phyloP scores from a whole-genome alignment of 352 stramenopile species.

The Phytophthora citrophthora region DNA sequence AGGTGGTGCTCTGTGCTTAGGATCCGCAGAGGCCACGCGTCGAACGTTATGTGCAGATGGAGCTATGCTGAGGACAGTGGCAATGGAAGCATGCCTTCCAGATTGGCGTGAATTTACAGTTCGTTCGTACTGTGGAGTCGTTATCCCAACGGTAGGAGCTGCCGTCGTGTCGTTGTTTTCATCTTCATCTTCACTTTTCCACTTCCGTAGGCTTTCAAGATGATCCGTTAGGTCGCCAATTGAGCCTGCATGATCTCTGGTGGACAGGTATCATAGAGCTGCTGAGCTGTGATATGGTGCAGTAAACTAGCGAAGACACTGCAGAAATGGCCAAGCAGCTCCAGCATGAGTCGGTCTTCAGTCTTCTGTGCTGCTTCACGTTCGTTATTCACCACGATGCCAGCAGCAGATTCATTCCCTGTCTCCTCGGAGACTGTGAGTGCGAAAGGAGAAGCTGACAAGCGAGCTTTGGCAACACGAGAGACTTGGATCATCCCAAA shows the following conservation, averaged over 20 bases:
- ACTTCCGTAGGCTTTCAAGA: slow-evolving; percentile 29
- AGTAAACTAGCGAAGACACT: slow-evolving; percentile 63
- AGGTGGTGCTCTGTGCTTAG: slow-evolving; percentile 11
- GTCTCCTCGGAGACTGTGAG: slow-evolving; percentile 22
- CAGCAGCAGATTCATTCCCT: slow-evolving; percentile 7
- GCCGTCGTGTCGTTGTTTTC: slow-evolving; percentile 4
- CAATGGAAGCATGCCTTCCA: slow-evolving; percentile 20
- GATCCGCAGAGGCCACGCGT: slow-evolving; percentile 25
- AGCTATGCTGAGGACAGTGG: neutral
- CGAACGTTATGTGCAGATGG: slow-evolving; percentile 4
- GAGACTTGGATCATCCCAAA: slow-evolving; percentile 77
- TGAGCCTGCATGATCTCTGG: slow-evolving; percentile 55
- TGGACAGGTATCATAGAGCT: slow-evolving; percentile 58
- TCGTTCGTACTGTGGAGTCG: neutral
- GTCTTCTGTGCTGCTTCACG: slow-evolving; percentile 46
- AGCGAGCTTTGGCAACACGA: slow-evolving; percentile 35
- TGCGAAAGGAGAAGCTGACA: slow-evolving; percentile 28
- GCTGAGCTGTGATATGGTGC: slow-evolving; percentile 57
- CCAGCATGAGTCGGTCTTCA: slow-evolving; percentile 60
- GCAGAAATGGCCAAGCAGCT: slow-evolving; percentile 62
- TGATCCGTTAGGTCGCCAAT: slow-evolving; percentile 46
- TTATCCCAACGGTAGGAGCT: neutral
- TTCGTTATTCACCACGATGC: slow-evolving; percentile 44
- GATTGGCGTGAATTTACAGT: slow-evolving; percentile 14
- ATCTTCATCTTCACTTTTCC: slow-evolving; percentile 13